phyloP scores from a whole-genome alignment of 495 filamentous ascomycete species.

The Parmelia sp. region DNA sequence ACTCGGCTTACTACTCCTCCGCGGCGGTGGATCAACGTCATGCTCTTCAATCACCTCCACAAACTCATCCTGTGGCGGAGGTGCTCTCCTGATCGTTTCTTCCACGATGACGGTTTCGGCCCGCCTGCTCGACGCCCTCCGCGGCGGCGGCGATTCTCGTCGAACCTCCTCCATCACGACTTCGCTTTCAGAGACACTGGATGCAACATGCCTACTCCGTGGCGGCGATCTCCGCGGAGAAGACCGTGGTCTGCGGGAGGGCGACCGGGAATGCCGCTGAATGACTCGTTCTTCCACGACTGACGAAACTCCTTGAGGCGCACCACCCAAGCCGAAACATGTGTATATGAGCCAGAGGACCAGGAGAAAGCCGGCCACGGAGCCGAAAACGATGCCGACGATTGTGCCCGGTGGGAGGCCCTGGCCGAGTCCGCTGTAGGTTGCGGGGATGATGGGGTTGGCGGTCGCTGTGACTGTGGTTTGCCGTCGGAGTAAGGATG shows the following conservation, averaged over 20 bases:
- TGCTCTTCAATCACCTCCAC: constrained; percentile 40
- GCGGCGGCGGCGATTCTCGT: constrained; percentile 29
- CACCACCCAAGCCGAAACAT: constrained; percentile 51
- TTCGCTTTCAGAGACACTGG: constrained; percentile 26
- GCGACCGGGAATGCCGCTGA: constrained; percentile 25
- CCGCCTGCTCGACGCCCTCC: constrained; percentile 21
- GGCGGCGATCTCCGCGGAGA: constrained; percentile 28
- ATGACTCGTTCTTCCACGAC: constrained; percentile 31
- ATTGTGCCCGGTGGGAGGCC: constrained; percentile 64
- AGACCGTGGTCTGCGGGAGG: constrained; percentile 20
- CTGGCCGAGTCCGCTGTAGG: constrained; percentile 55
- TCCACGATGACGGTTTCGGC: constrained; percentile 28
- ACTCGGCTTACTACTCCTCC: constrained; percentile 21
- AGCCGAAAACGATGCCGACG: constrained; percentile 78
- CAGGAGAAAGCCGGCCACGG: constrained; percentile 74
- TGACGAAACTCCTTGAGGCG: constrained; percentile 26
- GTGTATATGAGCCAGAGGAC: constrained; percentile 69
- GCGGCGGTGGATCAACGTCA: constrained; percentile 19
- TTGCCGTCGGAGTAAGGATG: constrained; percentile 27
- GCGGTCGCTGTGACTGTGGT: constrained; percentile 10
- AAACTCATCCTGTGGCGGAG: constrained; percentile 28
- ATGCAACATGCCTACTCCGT: constrained; percentile 18
- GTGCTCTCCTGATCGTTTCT: constrained; percentile 23
- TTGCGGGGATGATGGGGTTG: constrained; percentile 53
- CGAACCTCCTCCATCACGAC: constrained; percentile 23